Conservation (phyloP, 495 filamentous ascomycete genomes). For the Hypoxylon perforatum region DNA sequence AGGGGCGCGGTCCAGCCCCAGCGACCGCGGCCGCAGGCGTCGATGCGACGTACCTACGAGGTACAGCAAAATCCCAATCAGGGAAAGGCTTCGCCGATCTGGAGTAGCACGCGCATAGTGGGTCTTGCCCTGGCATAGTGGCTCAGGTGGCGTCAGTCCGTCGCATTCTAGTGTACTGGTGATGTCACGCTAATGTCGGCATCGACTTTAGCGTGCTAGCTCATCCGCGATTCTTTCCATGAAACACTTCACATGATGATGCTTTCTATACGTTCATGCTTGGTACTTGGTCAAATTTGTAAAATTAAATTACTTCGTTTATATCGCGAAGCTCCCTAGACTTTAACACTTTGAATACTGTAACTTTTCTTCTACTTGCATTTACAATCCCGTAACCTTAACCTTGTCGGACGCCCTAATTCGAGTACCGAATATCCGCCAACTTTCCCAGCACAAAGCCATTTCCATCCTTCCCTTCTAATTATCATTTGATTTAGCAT, state of each 20-base stretch:
- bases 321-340: constrained; percentile 1
- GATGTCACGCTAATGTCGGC: constrained; percentile 8
- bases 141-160: too few species aligned
- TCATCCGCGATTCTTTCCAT: not conserved
- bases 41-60: too few species aligned
- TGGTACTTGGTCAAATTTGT: not conserved
- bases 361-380: not conserved
- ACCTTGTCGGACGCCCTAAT: constrained; percentile 2
- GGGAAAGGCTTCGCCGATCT: too few species aligned
- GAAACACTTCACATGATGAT: too few species aligned
- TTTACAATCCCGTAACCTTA: constrained; percentile 16
- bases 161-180: too few species aligned
- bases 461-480: too few species aligned
- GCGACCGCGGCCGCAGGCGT: too few species aligned
- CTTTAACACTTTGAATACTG: not conserved
- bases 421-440: not conserved
- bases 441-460: constrained; percentile 5
- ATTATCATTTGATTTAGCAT: too few species aligned
- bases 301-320: not conserved
- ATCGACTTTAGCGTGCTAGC: constrained; percentile 29
- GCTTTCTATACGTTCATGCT: not conserved
- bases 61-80: too few species aligned
- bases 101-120: too few species aligned
- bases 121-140: too few species aligned
- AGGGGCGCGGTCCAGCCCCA: too few species aligned